Evolutionary conservation across 495 filamentous ascomycete species (phyloP).

Genomic region (Aspergillus egyptiacus): DNA sequence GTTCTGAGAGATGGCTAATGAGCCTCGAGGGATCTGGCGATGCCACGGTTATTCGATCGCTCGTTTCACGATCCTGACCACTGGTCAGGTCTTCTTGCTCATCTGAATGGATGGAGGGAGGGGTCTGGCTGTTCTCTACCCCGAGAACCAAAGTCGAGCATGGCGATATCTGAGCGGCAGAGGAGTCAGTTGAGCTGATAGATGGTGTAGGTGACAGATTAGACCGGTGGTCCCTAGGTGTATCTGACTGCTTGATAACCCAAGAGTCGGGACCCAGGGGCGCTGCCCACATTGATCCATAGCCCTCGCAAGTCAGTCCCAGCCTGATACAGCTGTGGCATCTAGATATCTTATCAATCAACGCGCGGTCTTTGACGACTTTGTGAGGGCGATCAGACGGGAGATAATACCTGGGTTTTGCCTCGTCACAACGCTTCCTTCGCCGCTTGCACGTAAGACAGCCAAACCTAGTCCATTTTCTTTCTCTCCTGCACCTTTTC

Average conservation of each 20-base stretch:
- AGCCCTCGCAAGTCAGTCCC: slow-evolving; percentile 38
- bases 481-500: slow-evolving; percentile 28
- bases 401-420: slow-evolving; percentile 34
- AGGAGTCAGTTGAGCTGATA: slow-evolving; percentile 14
- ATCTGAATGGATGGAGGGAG: background rate
- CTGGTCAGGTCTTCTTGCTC: background rate
- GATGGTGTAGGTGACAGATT: slow-evolving; percentile 24
- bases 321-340: slow-evolving; percentile 38
- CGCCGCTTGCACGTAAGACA: slow-evolving; percentile 42
- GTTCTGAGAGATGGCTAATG: slow-evolving; percentile 28
- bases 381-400: background rate
- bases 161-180: background rate
- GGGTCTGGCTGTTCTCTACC: slow-evolving; percentile 1
- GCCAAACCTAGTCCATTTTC: slow-evolving; percentile 40
- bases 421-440: slow-evolving; percentile 41
- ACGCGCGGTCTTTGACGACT: background rate
- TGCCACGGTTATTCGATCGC: background rate
- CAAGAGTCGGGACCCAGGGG: slow-evolving; percentile 33
- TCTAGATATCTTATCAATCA: slow-evolving; percentile 19
- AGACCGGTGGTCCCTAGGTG: slow-evolving; percentile 24
- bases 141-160: background rate
- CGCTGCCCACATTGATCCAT: slow-evolving; percentile 39
- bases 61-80: no score
- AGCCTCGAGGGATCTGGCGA: slow-evolving; percentile 12
- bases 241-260: slow-evolving; percentile 24